phyloP scores from a whole-genome alignment of 106 monocot species.

The Xerophyta viscosa region DNA sequence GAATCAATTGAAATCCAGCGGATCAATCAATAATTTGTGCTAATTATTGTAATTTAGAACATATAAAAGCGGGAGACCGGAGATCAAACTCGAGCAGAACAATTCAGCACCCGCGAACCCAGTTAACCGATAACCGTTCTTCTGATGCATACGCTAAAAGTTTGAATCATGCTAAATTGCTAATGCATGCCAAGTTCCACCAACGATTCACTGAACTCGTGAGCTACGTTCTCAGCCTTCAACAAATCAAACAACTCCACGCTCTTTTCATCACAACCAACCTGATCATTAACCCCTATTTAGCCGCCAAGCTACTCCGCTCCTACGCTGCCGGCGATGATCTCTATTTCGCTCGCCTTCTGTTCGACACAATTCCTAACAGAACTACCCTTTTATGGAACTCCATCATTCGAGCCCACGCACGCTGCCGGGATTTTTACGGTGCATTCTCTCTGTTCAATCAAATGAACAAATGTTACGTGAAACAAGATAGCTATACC shows the following conservation, averaged over 20 bases:
- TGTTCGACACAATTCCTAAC: slow-evolving; percentile 35
- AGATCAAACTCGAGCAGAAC: no score
- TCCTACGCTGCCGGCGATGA: slow-evolving; percentile 29
- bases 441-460: slow-evolving; percentile 36
- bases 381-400: slow-evolving; percentile 36
- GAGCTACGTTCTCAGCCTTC: background rate
- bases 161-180: no score
- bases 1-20: no score
- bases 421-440: slow-evolving; percentile 21
- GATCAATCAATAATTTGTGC: no score
- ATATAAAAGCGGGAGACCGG: no score
- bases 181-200: background rate
- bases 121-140: no score
- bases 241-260: slow-evolving; percentile 40
- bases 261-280: slow-evolving; percentile 28
- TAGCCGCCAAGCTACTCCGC: slow-evolving; percentile 24
- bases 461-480: slow-evolving; percentile 17
- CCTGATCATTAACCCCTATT: background rate
- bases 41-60: no score
- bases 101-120: no score
- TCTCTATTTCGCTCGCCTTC: slow-evolving; percentile 20
- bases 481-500: slow-evolving; percentile 41
- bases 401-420: slow-evolving; percentile 51
- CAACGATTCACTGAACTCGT: background rate
- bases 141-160: no score